Evolutionary conservation across 306 rosid genomes (phyloP).

Genomic region (Macrotyloma uniflorum): DNA sequence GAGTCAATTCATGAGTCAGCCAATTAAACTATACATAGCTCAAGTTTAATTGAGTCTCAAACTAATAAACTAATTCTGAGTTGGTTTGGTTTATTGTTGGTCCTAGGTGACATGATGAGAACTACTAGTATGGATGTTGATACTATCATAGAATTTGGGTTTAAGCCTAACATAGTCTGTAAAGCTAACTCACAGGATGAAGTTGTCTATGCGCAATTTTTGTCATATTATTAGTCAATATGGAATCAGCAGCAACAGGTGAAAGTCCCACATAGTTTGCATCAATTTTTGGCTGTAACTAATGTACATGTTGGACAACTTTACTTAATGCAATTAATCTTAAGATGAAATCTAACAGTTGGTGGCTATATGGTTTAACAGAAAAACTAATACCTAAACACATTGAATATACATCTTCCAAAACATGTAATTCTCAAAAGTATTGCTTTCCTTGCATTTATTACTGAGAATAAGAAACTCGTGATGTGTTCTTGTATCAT

Average conservation of each 20-base stretch:
- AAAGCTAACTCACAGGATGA: neutral
- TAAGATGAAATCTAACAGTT: neutral
- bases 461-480: neutral
- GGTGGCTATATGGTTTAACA: neutral
- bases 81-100: too few relatives aligned
- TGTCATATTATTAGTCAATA: neutral
- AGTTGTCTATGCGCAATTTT: neutral
- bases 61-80: too few relatives aligned
- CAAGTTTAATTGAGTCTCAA: too few relatives aligned
- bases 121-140: neutral
- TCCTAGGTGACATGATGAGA: neutral
- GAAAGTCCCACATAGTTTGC: neutral
- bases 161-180: neutral
- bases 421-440: neutral
- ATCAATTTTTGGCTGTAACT: neutral
- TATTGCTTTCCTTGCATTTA: neutral
- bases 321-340: neutral
- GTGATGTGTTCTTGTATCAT: constrained; percentile 13
- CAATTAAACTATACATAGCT: too few relatives aligned
- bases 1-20: too few relatives aligned
- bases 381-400: neutral
- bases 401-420: neutral
- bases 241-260: neutral
- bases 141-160: neutral
- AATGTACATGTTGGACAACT: neutral